phyloP scores from a whole-genome alignment of 805 yeast species.

The Ogataea minuta region DNA sequence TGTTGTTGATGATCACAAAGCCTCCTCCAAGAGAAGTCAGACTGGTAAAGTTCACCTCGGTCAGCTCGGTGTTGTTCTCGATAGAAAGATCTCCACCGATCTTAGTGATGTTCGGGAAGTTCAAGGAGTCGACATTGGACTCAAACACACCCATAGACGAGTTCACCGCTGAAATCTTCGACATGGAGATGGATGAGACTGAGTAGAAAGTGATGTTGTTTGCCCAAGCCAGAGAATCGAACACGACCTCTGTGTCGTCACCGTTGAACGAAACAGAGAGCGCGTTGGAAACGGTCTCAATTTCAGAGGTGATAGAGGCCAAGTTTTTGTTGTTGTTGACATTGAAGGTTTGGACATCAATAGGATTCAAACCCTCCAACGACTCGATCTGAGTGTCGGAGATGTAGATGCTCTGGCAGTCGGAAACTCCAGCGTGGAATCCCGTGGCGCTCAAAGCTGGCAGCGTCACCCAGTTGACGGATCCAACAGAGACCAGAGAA shows the following conservation, averaged over 20 bases:
- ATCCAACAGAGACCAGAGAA: slow-evolving; percentile 74
- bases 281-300: slow-evolving; percentile 69
- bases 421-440: slow-evolving; percentile 67
- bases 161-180: slow-evolving; percentile 68
- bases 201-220: slow-evolving; percentile 85
- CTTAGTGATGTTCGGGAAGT: slow-evolving; percentile 50
- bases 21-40: slow-evolving; percentile 88
- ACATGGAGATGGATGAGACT: slow-evolving; percentile 69
- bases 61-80: slow-evolving; percentile 69
- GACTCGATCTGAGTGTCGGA: slow-evolving; percentile 72
- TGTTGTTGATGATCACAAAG: slow-evolving; percentile 84
- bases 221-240: slow-evolving; percentile 77
- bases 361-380: slow-evolving; percentile 60
- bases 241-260: slow-evolving; percentile 63
- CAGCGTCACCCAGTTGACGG: slow-evolving; percentile 75
- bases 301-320: slow-evolving; percentile 65
- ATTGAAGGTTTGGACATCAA: slow-evolving; percentile 55
- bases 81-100: slow-evolving; percentile 84
- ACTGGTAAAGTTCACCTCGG: slow-evolving; percentile 62
- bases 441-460: slow-evolving; percentile 76
- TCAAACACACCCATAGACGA: slow-evolving; percentile 78
- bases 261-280: slow-evolving; percentile 86
- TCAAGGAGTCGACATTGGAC: slow-evolving; percentile 60
- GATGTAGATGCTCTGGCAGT: slow-evolving; percentile 66
- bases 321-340: slow-evolving; percentile 89